Evolutionary conservation across 2,329 filamentous ascomycete species (phyloP), one percentile per base, ranked within the genome.

Genomic region (Cyanodermella asteris): DNA sequence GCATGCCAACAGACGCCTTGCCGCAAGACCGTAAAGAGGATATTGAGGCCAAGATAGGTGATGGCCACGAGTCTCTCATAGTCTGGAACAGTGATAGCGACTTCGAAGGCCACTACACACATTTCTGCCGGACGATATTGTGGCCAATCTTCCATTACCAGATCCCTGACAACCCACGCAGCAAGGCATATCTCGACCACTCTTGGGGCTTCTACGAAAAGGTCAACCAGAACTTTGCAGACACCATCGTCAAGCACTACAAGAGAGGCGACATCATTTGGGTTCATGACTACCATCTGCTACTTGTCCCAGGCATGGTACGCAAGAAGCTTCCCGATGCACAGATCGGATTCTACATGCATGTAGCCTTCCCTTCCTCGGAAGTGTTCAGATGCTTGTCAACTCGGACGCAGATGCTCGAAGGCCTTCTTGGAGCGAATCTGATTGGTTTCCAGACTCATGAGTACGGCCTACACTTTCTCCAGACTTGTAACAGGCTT

Each of bases 111-210:
- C 82, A 91, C 50, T 94, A 94, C 43, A 68, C 73, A 8, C 82
- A 93, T 49, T 94, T 87, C 45, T 93, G 82, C 69, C 94, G 94
- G 55, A 80, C 84, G 42, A 91, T 94, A 28, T 59, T 94, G 5
- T 94, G 84, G 84, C 84, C 84, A 1, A 82, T 93, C 31, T 91
- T 94, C 49, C 82, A 94, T 50, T 94, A 94, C 47, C 82, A 93
- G 49, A 91, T 94, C 31, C 87, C 84, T 0, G 87, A 94, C 44
- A 90, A 91, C 43, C 84, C 84, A 14, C 91, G 91, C 59, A 93
- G 81, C 65, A 94, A 94, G 48, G 84, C 84, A 0, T 94, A 91
- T 46, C 75, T 91, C 46, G 84, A 94, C 38, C 82, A 94, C 49
- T 93, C 82, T 1, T 94, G 82, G 80, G 65, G 81, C 37, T 91